Evolutionary conservation across 1,284 basidiomycete genomes (phyloP), one percentile per base, ranked within the genome.

Genomic region (Lignosus rhinocerotis): DNA sequence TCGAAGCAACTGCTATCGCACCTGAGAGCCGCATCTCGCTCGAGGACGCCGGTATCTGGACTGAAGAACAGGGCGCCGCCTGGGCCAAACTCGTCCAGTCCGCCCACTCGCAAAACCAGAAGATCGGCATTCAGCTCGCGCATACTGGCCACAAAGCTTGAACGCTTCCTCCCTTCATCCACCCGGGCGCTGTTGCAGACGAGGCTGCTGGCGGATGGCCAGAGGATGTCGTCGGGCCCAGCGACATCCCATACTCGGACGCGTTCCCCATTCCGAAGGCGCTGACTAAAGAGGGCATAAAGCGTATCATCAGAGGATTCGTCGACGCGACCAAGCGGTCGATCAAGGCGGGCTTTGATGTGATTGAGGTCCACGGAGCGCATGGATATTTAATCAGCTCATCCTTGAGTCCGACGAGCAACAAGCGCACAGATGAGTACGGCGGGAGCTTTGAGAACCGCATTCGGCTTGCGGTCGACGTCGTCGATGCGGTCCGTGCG

Each of bases 1-100:
- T 88, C 43, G 89, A 92, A 71, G 88, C 88, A 1, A 85, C 86
- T 0, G 80, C 84, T 5, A 86, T 94, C 16, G 74, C 87, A 6
- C 88, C 92, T 0, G 90, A 94, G 71, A 93, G 92, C 3, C 82
- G 93, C 41, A 88, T 90, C 64, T 81, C 86, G 0, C 86, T 87
- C 0, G 80, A 90, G 66, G 85, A 88, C 65, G 74, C 76, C 66
- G 90, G 91, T 0, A 75, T 93, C 53, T 94, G 91, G 89, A 74
- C 74, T 11, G 89, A 92, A 70, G 77, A 76, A 7, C 90, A 93
- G 47, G 83, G 88, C 36, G 79, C 77, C 19, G 82, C 85, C 0
- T 77, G 88, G 63, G 82, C 83, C 62, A 78, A 81, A n/a, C 80
- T 93, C 53, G 85, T 90, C 57, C 78, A 87, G 46, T 88, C 87